These are phyloP conservation scores for Kwoniella dejecticola DNA, from an alignment of 768 basidiomycete species.

Conservation along the genomic window DNA sequence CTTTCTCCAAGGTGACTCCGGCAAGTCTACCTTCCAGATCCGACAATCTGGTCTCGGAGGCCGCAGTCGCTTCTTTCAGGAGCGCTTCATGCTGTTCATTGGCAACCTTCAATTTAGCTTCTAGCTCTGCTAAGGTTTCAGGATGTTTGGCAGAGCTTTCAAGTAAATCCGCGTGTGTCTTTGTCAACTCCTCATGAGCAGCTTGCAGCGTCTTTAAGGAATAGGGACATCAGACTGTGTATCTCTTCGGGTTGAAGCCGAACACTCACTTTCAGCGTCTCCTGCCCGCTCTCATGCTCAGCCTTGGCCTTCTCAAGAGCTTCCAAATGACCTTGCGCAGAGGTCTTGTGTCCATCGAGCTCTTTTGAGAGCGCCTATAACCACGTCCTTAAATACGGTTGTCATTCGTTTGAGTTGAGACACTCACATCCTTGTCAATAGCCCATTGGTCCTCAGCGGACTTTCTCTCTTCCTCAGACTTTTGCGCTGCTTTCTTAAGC, in stretches of 20 bases:
- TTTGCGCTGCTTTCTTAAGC: slow-evolving; percentile 3
- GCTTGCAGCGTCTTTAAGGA: slow-evolving; percentile 10
- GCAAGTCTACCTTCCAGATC: slow-evolving; percentile 11
- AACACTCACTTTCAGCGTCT: no score
- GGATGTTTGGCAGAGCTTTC: slow-evolving; percentile 15
- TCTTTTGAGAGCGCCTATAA: slow-evolving; percentile 1
- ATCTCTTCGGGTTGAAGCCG: no score
- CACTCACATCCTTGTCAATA: slow-evolving; percentile 18
- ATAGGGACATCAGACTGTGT: not conserved
- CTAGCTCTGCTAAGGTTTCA: slow-evolving; percentile 14
- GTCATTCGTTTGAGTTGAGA: not conserved
- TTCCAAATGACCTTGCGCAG: slow-evolving; percentile 3
- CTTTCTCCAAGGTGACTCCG: not conserved
- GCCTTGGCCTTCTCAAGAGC: slow-evolving; percentile 7
- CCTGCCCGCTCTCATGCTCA: not conserved
- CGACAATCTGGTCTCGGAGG: slow-evolving; percentile 1
- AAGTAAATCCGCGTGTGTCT: slow-evolving; percentile 20
- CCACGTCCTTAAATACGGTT: not conserved
- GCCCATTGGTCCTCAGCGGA: slow-evolving; percentile 9
- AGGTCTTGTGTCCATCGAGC: not conserved
- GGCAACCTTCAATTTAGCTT: slow-evolving; percentile 16
- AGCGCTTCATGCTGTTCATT: slow-evolving; percentile 19
- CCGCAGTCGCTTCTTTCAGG: not conserved
- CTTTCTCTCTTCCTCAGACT: slow-evolving; percentile 4
- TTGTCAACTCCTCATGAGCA: slow-evolving; percentile 24